Base-by-base conservation (phyloP, 2,329 filamentous ascomycete species). In the Ophiostoma tasmaniense region DNA sequence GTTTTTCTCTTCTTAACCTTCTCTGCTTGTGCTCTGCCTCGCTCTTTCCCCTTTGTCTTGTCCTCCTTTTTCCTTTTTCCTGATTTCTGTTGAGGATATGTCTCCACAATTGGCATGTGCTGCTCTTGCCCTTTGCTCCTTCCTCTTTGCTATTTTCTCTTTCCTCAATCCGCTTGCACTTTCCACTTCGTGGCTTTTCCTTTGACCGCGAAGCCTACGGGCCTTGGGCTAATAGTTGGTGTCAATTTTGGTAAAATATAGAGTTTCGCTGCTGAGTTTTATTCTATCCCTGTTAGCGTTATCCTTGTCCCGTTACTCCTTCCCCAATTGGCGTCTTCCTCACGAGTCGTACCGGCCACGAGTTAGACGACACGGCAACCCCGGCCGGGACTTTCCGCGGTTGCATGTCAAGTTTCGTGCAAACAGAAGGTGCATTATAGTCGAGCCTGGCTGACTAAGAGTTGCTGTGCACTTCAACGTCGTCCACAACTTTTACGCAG, bases 331-430 rank as follows among this genome's bases (percentile, higher is more conserved):
- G 10, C 61, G 20, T 39, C 61, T 64, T 66, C 30, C 42, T 33
- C 28, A 45, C 6, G 25, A 8, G 28, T 37, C 59, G 28, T n/a
- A 35, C 55, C 25, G 52, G 52, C 52, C 55, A 30, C 55, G n/a
- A 55, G 10, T 30, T 35, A 35, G 30, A n/a, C 59, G 30, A 62
- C 25, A 62, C 59, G 59, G 59, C 30, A 33, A 35, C 59, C 59
- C 59, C 59, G 59, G 59, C 30, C 55, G 59, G 59, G 59, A 62
- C 59, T 35, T 62, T 62, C 59, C 59, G 59, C 30, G 8, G 14
- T 33, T 35, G 7, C 28, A 62, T 35, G 59, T 35, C 59, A 35
- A 33, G 50, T 55, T 17, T 55, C 50, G 50, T 55, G 50, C 50
- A 55, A 55, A 55, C 22, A 25, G 25, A 61, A 61, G 55, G 55